Percentiles rank a stretch among this genome's conserved stretches.
Conservation (phyloP, 768 basidiomycete species). For the Leccinum incarnatum region DNA sequence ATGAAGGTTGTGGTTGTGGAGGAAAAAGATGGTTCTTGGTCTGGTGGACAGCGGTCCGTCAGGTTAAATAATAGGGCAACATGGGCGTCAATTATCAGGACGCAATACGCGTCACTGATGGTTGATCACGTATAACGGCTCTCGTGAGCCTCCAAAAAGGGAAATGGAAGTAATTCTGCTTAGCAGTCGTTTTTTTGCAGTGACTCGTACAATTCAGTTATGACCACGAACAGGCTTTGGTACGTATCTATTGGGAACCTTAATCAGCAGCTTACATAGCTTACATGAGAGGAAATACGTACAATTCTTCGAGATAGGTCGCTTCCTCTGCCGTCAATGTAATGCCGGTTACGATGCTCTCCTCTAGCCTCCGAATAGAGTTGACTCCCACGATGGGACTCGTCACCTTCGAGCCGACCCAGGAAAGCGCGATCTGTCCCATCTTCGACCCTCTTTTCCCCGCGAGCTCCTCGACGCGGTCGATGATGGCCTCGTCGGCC, state of each 20-base stretch:
- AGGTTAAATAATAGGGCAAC: slow-evolving; percentile 10
- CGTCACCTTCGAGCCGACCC: slow-evolving; percentile 39
- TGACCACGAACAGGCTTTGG: slow-evolving; percentile 22
- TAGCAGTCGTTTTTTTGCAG: too few species aligned
- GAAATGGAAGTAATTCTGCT: too few species aligned
- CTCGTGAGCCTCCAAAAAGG: too few species aligned
- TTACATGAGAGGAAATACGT: not conserved
- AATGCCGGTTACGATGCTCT: slow-evolving; percentile 26
- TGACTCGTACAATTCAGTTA: not conserved
- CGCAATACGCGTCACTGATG: too few species aligned
- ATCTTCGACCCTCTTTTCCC: slow-evolving; percentile 39
- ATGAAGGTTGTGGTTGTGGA: slow-evolving; percentile 21
- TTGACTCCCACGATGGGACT: slow-evolving; percentile 46
- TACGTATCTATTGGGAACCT: slow-evolving; percentile 12
- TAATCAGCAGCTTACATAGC: too few species aligned
- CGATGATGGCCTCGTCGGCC: slow-evolving; percentile 30
- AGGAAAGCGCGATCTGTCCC: slow-evolving; percentile 47
- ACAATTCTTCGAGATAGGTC: slow-evolving; percentile 28
- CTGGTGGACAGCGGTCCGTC: too few species aligned
- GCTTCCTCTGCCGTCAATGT: slow-evolving; percentile 29
- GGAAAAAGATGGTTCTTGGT: too few species aligned
- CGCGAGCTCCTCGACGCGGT: slow-evolving; percentile 42
- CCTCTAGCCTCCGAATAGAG: slow-evolving; percentile 31
- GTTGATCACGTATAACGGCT: too few species aligned
- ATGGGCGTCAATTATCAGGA: too few species aligned